These are phyloP conservation scores for Coniophora puteana DNA, from an alignment of 1,284 basidiomycete species.

Conservation along the genomic window DNA sequence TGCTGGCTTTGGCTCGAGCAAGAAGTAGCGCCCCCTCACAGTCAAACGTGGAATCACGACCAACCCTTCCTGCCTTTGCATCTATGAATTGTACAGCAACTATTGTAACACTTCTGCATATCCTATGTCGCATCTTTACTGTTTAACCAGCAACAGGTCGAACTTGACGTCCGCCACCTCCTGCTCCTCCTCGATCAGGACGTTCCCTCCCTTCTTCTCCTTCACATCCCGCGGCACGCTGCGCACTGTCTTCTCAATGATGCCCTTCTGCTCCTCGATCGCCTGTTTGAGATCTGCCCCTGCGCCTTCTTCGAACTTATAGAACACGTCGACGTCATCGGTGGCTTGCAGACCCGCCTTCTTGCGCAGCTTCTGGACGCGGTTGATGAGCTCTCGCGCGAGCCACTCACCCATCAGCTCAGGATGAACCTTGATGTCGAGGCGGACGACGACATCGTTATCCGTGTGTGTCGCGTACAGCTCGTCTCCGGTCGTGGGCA, in stretches of 20 bases:
- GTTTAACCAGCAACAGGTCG: slow-evolving; percentile 55
- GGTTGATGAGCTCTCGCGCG: slow-evolving; percentile 88
- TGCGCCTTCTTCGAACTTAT: slow-evolving; percentile 72
- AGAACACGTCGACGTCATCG: slow-evolving; percentile 92
- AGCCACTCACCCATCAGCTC: slow-evolving; percentile 89
- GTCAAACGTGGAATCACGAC: slow-evolving; percentile 30
- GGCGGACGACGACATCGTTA: slow-evolving; percentile 90
- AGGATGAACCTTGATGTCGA: slow-evolving; percentile 85
- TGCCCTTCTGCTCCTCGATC: slow-evolving; percentile 65
- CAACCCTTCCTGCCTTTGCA: slow-evolving; percentile 1
- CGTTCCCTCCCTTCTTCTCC: slow-evolving; percentile 41
- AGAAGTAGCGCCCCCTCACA: slow-evolving; percentile 59
- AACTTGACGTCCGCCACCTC: slow-evolving; percentile 86
- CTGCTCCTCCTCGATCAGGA: slow-evolving; percentile 80
- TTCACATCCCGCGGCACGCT: slow-evolving; percentile 64
- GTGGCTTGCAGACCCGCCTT: slow-evolving; percentile 93
- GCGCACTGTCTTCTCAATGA: slow-evolving; percentile 77
- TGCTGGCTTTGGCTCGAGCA: slow-evolving; percentile 81
- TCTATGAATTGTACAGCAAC: slow-evolving; percentile 9
- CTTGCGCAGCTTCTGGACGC: slow-evolving; percentile 95
- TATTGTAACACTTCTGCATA: slow-evolving; percentile 16
- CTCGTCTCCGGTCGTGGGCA: slow-evolving; percentile 53
- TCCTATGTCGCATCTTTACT: slow-evolving; percentile 2
- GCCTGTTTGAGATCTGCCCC: slow-evolving; percentile 71
- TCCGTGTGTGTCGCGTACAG: slow-evolving; percentile 88